phyloP scores from a whole-genome alignment of 371 early-diverging fungal species.

The Syncephalis plumigaleata region DNA sequence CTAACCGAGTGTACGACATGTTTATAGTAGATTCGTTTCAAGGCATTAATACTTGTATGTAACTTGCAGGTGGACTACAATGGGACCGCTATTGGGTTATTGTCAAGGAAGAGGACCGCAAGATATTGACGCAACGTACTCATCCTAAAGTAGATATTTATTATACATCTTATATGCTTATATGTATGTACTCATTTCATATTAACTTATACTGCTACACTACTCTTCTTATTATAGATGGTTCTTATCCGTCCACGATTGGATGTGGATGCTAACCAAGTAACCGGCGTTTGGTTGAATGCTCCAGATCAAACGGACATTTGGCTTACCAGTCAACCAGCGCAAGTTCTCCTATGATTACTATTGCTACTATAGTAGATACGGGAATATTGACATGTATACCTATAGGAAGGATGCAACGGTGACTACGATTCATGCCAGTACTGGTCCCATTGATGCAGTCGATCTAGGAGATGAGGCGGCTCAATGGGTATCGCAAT shows the following conservation, averaged over 20 bases:
- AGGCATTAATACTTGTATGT: neutral
- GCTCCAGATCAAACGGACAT: constrained; percentile 1
- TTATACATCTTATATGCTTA: neutral
- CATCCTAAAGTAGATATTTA: constrained; percentile 4
- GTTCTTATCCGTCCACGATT: neutral
- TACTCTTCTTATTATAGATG: no score
- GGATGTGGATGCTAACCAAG: neutral
- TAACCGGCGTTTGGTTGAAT: neutral
- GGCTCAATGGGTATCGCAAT: constrained; percentile 5
- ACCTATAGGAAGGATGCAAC: neutral
- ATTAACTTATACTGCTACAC: constrained; percentile 1
- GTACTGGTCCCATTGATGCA: neutral
- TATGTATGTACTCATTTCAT: neutral
- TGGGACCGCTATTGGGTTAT: constrained; percentile 9
- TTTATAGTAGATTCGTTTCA: neutral
- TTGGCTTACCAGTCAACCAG: constrained; percentile 3
- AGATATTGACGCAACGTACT: constrained; percentile 3
- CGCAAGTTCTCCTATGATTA: neutral
- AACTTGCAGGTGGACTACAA: constrained; percentile 5
- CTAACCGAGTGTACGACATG: neutral
- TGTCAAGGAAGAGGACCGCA: constrained; percentile 2
- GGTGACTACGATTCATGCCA: neutral
- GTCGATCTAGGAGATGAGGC: constrained; percentile 7
- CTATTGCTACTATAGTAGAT: neutral
- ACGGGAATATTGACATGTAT: neutral